Percentiles rank a stretch among this genome's conserved stretches.
Conservation (phyloP, 768 basidiomycete genomes). For the Agrocybe praecox region DNA sequence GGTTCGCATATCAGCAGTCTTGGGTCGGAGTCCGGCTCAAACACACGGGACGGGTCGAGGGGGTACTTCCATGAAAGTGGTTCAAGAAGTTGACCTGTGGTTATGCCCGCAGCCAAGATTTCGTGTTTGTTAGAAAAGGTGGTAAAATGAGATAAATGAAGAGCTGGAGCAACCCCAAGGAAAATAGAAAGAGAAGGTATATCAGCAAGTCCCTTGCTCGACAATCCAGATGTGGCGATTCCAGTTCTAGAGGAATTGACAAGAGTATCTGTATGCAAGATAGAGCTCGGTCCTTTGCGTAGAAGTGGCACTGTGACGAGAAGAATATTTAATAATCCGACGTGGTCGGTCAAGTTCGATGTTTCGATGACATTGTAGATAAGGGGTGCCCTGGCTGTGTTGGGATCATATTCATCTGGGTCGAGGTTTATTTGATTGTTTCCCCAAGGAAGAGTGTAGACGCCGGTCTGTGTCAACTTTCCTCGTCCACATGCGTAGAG, state of each 20-base stretch:
- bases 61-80: conserved; percentile 39
- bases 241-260: conserved; percentile 17
- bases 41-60: conserved; percentile 19
- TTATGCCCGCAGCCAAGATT: conserved; percentile 15
- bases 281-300: conserved; percentile 25
- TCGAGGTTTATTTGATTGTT: conserved; percentile 31
- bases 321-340: conserved; percentile 50
- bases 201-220: conserved; percentile 35
- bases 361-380: conserved; percentile 51
- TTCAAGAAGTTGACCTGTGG: conserved; percentile 34
- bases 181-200: conserved; percentile 41
- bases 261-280: conserved; percentile 46
- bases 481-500: conserved; percentile 24
- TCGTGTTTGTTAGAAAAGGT: conserved; percentile 45
- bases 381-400: conserved; percentile 27
- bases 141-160: conserved; percentile 42
- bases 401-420: conserved; percentile 28
- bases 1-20: conserved; percentile 20
- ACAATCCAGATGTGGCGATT: conserved; percentile 24
- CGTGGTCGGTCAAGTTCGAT: conserved; percentile 50
- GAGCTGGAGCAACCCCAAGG: conserved; percentile 41
- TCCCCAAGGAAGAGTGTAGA: conserved; percentile 39
- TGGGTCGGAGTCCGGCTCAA: background rate
- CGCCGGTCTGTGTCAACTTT: conserved; percentile 22
- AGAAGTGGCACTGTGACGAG: conserved; percentile 39